phyloP scores from a whole-genome alignment of 2,329 filamentous ascomycete genomes.

The Lachnellula hyalina region DNA sequence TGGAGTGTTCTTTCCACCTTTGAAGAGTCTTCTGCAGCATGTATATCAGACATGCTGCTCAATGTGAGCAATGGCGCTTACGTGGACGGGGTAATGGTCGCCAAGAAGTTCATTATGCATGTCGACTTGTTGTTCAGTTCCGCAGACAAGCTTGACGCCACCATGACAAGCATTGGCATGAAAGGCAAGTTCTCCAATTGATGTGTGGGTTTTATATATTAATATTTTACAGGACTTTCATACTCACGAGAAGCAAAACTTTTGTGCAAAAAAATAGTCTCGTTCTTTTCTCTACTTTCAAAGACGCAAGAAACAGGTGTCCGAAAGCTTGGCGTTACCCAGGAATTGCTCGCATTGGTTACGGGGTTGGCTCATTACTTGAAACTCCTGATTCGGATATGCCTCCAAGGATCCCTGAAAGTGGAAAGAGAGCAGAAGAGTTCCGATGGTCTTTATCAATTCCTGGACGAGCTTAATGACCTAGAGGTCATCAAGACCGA shows the following conservation, averaged over 20 bases:
- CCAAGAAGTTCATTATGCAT: slow-evolving; percentile 93
- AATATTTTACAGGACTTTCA: slow-evolving; percentile 58
- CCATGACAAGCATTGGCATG: slow-evolving; percentile 62
- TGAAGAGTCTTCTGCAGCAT: slow-evolving; percentile 94
- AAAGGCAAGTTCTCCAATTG: slow-evolving; percentile 58
- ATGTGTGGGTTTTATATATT: background rate
- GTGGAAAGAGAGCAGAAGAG: slow-evolving; percentile 78
- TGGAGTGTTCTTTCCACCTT: slow-evolving; percentile 98
- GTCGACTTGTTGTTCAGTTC: slow-evolving; percentile 89
- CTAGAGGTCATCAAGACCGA: slow-evolving; percentile 73
- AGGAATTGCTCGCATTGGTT: slow-evolving; percentile 94
- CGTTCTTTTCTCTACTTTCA: slow-evolving; percentile 91
- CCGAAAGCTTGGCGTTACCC: slow-evolving; percentile 88
- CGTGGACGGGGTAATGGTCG: slow-evolving; percentile 88
- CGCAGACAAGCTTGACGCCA: slow-evolving; percentile 75
- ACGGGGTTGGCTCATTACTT: slow-evolving; percentile 96
- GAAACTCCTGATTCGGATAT: slow-evolving; percentile 95
- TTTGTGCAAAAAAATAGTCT: slow-evolving; percentile 98
- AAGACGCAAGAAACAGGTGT: slow-evolving; percentile 91
- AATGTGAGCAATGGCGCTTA: slow-evolving; percentile 98
- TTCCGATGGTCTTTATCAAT: slow-evolving; percentile 70
- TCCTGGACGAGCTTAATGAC: slow-evolving; percentile 77
- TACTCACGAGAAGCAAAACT: slow-evolving; percentile 96
- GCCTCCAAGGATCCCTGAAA: slow-evolving; percentile 85
- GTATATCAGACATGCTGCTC: slow-evolving; percentile 97